Conservation (phyloP, 2,329 filamentous ascomycete genomes). For the Pseudocercospora cruenta region DNA sequence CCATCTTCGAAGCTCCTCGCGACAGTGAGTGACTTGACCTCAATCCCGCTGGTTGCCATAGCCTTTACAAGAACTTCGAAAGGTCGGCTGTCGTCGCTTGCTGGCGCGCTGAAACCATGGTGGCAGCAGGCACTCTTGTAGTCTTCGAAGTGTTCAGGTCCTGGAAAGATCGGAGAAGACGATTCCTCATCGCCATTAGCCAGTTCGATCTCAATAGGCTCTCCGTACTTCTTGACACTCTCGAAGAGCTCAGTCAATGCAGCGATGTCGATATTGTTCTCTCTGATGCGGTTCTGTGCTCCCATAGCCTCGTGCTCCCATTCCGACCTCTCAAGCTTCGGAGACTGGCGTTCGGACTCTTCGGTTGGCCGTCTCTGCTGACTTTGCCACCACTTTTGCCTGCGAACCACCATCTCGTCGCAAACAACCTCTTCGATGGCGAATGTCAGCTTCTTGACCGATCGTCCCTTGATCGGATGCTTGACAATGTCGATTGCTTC, state of each 20-base stretch:
- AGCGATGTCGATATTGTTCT: background rate
- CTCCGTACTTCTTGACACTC: background rate
- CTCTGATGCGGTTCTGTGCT: background rate
- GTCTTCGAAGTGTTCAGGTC: background rate
- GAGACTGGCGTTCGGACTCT: background rate
- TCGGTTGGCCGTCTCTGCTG: background rate
- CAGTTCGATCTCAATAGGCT: background rate
- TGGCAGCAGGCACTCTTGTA: background rate
- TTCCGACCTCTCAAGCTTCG: background rate
- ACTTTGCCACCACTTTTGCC: background rate
- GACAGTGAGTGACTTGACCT: background rate
- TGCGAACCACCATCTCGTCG: background rate
- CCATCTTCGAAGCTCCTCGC: background rate
- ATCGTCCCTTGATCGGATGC: background rate
- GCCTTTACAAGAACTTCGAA: background rate
- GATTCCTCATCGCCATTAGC: background rate
- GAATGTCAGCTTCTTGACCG: background rate
- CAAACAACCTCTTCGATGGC: background rate
- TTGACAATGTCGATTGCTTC: background rate
- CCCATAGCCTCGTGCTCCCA: background rate
- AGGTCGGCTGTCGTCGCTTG: background rate
- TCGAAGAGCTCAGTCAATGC: background rate
- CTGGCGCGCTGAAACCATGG: background rate
- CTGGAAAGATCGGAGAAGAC: background rate
- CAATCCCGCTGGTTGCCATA: background rate